Conservation (phyloP, 345 rosid genomes). For the Lepidium africanum region DNA sequence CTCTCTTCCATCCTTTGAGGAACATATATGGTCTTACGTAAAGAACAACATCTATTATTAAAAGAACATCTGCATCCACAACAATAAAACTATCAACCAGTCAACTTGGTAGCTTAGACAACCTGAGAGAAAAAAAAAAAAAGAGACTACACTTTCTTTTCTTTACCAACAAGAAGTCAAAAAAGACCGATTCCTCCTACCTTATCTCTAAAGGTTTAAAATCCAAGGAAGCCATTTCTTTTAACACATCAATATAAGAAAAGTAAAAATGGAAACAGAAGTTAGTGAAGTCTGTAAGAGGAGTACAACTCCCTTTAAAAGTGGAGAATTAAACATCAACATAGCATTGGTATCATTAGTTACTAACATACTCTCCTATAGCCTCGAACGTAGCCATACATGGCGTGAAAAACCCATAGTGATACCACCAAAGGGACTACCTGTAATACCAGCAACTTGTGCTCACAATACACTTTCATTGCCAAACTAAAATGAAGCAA, state of each 20-base stretch:
- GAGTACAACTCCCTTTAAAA: constrained; percentile 59
- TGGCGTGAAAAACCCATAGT: constrained; percentile 72
- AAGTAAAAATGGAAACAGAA: constrained; percentile 90
- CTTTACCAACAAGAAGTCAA: neutral
- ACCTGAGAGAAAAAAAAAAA: constrained; percentile 38
- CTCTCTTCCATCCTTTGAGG: constrained; percentile 79
- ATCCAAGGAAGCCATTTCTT: constrained; percentile 39
- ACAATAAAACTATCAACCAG: constrained; percentile 56
- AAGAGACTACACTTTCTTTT: neutral
- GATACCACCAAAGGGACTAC: constrained; percentile 64
- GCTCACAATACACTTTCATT: too few species aligned
- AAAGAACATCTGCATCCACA: constrained; percentile 46
- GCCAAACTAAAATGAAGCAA: too few species aligned
- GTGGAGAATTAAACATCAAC: constrained; percentile 59
- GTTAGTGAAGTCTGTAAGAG: constrained; percentile 61
- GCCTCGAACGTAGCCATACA: constrained; percentile 75
- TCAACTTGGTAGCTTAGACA: constrained; percentile 54
- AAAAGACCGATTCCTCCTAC: constrained; percentile 27
- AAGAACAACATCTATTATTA: constrained; percentile 53
- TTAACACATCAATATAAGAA: constrained; percentile 76
- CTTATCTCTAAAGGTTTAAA: constrained; percentile 53
- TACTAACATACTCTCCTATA: constrained; percentile 45
- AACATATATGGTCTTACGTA: constrained; percentile 84
- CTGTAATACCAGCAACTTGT: constrained; percentile 54
- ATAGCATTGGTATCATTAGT: constrained; percentile 68